A percentile compares a stretch with the other conserved stretches of the same genome.
Evolutionary conservation across 2,329 filamentous ascomycete genomes (phyloP).

Genomic region (Arthrobotrys sinensis): DNA sequence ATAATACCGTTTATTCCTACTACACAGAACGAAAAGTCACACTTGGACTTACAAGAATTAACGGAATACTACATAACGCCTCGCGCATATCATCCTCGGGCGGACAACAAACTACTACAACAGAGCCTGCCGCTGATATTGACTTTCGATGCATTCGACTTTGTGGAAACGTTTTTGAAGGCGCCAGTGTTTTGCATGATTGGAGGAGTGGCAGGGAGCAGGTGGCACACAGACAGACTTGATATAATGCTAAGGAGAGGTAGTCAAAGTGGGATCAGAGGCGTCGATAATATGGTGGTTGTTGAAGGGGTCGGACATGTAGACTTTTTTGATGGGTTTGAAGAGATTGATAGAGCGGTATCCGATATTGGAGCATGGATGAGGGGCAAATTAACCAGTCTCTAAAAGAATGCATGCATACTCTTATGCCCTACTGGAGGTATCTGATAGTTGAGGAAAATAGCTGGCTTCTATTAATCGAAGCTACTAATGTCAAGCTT

Average conservation of each 20-base stretch:
- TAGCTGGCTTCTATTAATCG: too few relatives aligned
- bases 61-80: constrained; percentile 64
- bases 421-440: too few relatives aligned
- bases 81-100: constrained; percentile 62
- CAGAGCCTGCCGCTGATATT: constrained; percentile 63
- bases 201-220: constrained; percentile 29
- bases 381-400: background rate
- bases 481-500: too few relatives aligned
- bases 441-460: too few relatives aligned
- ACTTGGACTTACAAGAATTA: constrained; percentile 48
- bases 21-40: background rate
- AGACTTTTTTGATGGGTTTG: constrained; percentile 17
- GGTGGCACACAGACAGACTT: constrained; percentile 18
- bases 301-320: constrained; percentile 6
- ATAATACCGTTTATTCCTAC: background rate
- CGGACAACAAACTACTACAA: constrained; percentile 62
- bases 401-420: background rate
- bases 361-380: constrained; percentile 9
- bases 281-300: constrained; percentile 3
- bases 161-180: constrained; percentile 55
- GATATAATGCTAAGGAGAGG: constrained; percentile 20
- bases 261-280: constrained; percentile 11
- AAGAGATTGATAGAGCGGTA: constrained; percentile 3
- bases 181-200: constrained; percentile 32
- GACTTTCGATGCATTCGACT: constrained; percentile 60